Base-by-base conservation (phyloP, 768 basidiomycete species). In the Trametes coccinea region DNA sequence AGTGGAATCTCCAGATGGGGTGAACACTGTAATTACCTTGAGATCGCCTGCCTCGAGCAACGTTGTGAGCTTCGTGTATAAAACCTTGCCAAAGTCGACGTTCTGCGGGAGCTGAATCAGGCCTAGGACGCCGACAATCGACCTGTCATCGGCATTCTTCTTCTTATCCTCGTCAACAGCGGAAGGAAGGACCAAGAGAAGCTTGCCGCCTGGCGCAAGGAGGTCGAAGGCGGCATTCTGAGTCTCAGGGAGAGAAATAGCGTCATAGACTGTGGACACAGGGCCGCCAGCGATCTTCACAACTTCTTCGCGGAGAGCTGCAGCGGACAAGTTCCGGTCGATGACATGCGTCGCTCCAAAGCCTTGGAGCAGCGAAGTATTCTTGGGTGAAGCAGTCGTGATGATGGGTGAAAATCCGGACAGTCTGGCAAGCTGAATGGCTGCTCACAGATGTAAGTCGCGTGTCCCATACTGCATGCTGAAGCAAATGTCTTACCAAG, bases 101-200 rank as follows among this genome's bases (percentile, higher is more conserved):
- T 65, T 54, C 16, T 43, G 34, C 17, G 61, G 59, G 7, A 52
- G 13, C 7, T 66, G 59, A 5, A 61, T 60, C 14, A 43, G 54
- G 1, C 69, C 66, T 17, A 47, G 73, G 11, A 84, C 80, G 53
- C 79, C 76, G 22, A 85, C 79, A 47, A 75, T 74, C 17, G 85
- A 73, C 37, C 76, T 77, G 7, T 81, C 82, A 31, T 76, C 74
- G 6, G 72, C 70, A 48, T 77, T 52, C 47, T 59, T 57, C 43
- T 60, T 57, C 43, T 60, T 51, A 16, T 55, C 48, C 30, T 22
- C 52, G 37, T 39, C 30, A 2, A 33, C 34, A 13, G 34, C 37
- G 31, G 34, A 33, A 2, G 14, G 16, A 14, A 29, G 49, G 6
- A 67, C 45, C 4, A 65, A 22, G 3, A 70, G 46, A 39, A 70